Conservation (phyloP, 208 protist genomes). For the Trypanosoma cruzi region DNA sequence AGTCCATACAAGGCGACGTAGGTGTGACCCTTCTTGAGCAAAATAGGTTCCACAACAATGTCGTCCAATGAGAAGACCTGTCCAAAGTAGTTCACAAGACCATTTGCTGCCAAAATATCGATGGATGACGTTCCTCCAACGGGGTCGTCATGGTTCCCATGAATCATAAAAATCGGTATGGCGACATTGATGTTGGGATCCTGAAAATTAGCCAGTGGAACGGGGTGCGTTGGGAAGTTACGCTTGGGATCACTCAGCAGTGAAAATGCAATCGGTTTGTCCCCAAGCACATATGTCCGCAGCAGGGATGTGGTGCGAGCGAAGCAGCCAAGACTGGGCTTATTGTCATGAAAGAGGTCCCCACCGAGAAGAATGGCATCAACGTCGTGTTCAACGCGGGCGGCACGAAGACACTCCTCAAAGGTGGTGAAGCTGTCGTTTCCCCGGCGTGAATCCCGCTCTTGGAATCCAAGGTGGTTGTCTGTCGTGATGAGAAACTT, state of each 20-base stretch:
- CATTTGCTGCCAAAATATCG: constrained; percentile 94
- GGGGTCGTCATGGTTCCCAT: constrained; percentile 99
- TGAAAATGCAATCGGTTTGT: constrained; percentile 88
- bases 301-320: constrained; percentile 88
- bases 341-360: constrained; percentile 99
- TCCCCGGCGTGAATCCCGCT: constrained; percentile 95
- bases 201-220: constrained; percentile 90
- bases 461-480: constrained; percentile 96
- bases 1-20: constrained; percentile 98
- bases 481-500: constrained; percentile 96
- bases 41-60: constrained; percentile 93
- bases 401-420: constrained; percentile 97
- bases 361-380: constrained; percentile 98
- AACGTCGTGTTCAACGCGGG: constrained; percentile 91
- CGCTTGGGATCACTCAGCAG: constrained; percentile 91
- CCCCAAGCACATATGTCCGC: constrained; percentile 92
- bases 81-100: constrained; percentile 99
- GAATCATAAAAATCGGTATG: constrained; percentile 99
- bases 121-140: constrained; percentile 94
- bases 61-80: constrained; percentile 92
- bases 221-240: constrained; percentile 91
- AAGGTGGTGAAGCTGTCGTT: constrained; percentile 98
- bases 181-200: constrained; percentile 98
- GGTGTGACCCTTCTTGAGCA: constrained; percentile 94
- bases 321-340: constrained; percentile 95